phyloP scores from a whole-genome alignment of 441 rosid species.

The Gossypium davidsonii region DNA sequence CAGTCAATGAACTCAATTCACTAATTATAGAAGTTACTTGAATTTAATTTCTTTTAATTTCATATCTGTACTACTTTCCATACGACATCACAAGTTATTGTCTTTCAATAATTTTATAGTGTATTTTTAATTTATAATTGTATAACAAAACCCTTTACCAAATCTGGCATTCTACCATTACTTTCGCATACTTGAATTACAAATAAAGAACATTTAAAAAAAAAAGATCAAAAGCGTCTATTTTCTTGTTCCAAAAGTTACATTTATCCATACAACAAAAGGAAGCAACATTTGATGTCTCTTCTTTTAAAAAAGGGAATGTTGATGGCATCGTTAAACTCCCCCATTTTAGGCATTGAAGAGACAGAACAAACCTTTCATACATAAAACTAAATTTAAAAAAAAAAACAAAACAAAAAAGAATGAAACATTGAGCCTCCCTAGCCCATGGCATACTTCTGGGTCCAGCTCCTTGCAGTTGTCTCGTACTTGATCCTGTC shows the following conservation, averaged over 20 bases:
- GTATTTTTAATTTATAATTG: too few relatives aligned
- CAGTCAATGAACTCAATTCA: too few relatives aligned
- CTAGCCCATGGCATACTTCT: slow-evolving; percentile 76
- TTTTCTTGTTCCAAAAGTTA: slow-evolving; percentile 3
- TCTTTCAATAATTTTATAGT: too few relatives aligned
- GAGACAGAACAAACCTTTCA: slow-evolving; percentile 14
- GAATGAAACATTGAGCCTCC: neutral
- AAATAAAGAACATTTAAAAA: too few relatives aligned
- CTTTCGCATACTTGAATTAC: neutral
- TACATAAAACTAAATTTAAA: neutral
- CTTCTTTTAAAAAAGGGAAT: slow-evolving; percentile 7
- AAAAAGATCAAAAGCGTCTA: too few relatives aligned
- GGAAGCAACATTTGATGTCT: slow-evolving; percentile 17
- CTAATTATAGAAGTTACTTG: too few relatives aligned
- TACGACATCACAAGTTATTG: too few relatives aligned
- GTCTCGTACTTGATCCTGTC: slow-evolving; percentile 77
- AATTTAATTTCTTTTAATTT: too few relatives aligned
- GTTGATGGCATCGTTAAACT: too few relatives aligned
- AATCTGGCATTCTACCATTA: neutral
- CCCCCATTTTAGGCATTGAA: slow-evolving; percentile 25
- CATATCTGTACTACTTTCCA: too few relatives aligned
- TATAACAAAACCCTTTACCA: too few relatives aligned
- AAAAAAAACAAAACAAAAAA: neutral
- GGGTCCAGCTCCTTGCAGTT: slow-evolving; percentile 85
- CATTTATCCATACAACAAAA: slow-evolving; percentile 32